Evolutionary conservation across 225 moss, liverwort and hornwort species (phyloP).

Genomic region (Straminergon stramineum): DNA sequence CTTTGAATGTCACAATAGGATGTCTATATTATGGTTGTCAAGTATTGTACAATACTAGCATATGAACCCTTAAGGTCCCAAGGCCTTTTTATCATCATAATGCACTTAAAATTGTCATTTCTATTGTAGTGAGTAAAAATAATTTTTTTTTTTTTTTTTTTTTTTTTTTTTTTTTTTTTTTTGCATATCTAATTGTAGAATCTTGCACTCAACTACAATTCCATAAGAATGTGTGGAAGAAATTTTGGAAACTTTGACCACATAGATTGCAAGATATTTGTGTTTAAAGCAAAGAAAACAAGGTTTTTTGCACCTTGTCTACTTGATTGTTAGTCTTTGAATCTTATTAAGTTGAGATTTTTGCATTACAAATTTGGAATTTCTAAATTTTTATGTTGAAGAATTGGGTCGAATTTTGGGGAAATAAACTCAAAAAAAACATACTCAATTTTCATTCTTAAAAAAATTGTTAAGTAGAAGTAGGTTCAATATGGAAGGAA

Average conservation of each 20-base stretch:
- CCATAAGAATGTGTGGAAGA: neutral
- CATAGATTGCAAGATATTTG: neutral
- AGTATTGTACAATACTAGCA: accelerated
- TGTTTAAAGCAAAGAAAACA: neutral
- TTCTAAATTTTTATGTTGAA: no score
- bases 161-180: no score
- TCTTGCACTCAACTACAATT: neutral
- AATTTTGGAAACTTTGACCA: neutral
- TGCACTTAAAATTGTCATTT: neutral
- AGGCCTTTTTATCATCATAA: neutral
- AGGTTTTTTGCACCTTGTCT: accelerated
- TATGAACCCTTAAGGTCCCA: no score
- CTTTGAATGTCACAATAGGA: neutral
- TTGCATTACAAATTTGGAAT: no score
- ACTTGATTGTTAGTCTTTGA: no score
- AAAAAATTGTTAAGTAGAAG: neutral
- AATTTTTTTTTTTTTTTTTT: no score
- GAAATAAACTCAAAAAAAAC: no score
- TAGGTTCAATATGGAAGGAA: neutral
- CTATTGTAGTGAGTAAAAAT: no score
- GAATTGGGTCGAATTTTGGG: accelerated
- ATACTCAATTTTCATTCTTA: neutral
- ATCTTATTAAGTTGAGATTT: no score
- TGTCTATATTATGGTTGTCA: neutral
- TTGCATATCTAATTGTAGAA: neutral